Evolutionary conservation across 306 rosid species (phyloP).

Genomic region (Malus orientalis): DNA sequence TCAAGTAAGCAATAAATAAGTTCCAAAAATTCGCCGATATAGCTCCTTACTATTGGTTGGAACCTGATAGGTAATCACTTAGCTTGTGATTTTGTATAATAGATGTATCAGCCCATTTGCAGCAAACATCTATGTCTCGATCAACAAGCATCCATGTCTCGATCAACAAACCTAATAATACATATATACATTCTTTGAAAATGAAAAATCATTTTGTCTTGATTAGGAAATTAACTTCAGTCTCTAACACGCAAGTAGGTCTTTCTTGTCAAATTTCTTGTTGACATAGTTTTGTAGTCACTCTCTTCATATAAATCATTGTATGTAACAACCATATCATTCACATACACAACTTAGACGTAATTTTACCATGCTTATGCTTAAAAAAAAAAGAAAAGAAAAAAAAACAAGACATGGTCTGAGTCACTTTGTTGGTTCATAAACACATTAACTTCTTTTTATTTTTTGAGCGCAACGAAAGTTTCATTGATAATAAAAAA

Average conservation of each 20-base stretch:
- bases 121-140: background rate
- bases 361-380: background rate
- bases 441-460: background rate
- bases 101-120: background rate
- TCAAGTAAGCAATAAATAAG: background rate
- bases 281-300: no score
- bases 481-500: no score
- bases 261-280: no score
- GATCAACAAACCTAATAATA: no score
- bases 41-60: background rate
- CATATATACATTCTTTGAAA: background rate
- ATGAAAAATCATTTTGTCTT: no score
- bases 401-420: background rate
- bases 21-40: background rate
- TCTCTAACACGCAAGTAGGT: no score
- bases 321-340: background rate
- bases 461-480: no score
- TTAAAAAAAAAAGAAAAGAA: no score
- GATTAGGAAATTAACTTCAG: no score
- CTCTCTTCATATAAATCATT: no score
- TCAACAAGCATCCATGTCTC: no score
- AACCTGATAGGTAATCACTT: no score
- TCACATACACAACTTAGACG: background rate
- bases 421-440: background rate
- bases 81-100: background rate